These are phyloP conservation scores for Saccharomycopsis vini DNA, from an alignment of 805 yeast genomes.

Conservation along the genomic window DNA sequence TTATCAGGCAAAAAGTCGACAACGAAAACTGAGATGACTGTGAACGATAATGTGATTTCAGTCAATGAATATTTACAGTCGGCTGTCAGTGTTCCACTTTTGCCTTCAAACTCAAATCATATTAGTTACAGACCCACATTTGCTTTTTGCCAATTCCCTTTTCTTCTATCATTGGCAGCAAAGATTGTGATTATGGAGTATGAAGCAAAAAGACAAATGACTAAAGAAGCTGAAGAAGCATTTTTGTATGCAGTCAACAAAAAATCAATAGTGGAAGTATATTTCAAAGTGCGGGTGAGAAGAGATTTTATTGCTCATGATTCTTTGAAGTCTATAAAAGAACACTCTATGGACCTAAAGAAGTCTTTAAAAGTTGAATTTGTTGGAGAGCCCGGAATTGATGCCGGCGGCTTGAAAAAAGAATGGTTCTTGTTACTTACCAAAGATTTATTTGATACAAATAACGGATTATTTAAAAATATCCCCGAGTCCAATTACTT, in stretches of 20 bases:
- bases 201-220: conserved; percentile 77
- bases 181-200: conserved; percentile 75
- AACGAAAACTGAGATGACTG: conserved; percentile 10
- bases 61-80: conserved; percentile 16
- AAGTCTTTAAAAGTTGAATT: conserved; percentile 75
- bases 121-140: conserved; percentile 24
- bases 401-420: conserved; percentile 88
- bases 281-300: conserved; percentile 59
- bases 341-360: conserved; percentile 50
- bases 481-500: conserved; percentile 60
- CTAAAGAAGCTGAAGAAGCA: conserved; percentile 80
- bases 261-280: conserved; percentile 53
- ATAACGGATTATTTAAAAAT: conserved; percentile 55
- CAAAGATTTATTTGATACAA: conserved; percentile 58
- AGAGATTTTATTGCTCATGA: conserved; percentile 63
- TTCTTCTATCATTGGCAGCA: conserved; percentile 69
- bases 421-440: conserved; percentile 86
- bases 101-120: conserved; percentile 4
- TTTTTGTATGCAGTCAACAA: conserved; percentile 66
- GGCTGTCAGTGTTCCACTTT: conserved; percentile 11
- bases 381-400: conserved; percentile 83
- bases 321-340: conserved; percentile 55
- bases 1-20: conserved; percentile 25
- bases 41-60: conserved; percentile 7
- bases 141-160: conserved; percentile 78